Base-by-base conservation (phyloP, 106 monocot genomes). In the Acorus gramineus region DNA sequence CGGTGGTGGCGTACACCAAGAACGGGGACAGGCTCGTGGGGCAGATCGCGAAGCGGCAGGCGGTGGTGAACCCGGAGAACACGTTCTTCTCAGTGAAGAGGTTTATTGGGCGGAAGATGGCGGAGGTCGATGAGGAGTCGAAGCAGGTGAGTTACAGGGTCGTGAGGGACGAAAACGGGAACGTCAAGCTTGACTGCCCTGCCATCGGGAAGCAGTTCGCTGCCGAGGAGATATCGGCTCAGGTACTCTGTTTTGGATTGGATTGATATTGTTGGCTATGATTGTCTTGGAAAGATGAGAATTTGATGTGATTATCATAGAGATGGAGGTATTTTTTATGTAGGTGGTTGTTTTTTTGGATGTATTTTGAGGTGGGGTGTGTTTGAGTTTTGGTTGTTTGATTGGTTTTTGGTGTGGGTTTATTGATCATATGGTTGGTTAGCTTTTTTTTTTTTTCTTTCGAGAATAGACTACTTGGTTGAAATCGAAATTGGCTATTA, bases 1-100 rank as follows among this genome's bases (percentile, higher is more conserved):
- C 93, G 13, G 93, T 94, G 46, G 93, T 94, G 46, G 93, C 93
- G 7, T 94, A 89, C 78, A 94, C 93, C 49, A 94, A 86, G 82
- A 74, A 61, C 70, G 89, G 89, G 3, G 93, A 94, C 69, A 73
- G 89, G 52, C 73, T 94, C 14, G 93, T 94, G 1, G 93, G 93
- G 52, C 89, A 89, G 77, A 94, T 94, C 47, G 93, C 93, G 9
- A 94, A 94, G 81, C 66, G 93, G 66, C 93, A 94, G 78, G 89
- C 93, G 4, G 93, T 94, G 50, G 89, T 89, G 53, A 94, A 94
- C 68, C 93, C 93, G 3, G 93, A 94, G 83, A 94, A 89, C 67
- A 94, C 93, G 2, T 89, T 94, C 75, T 89, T 89, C 73, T 94
- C 89, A 4, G 93, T 89, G 11, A 94, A 94, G 84, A 63, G 93